These are phyloP conservation scores for Acanthamoeba quina DNA, from an alignment of 208 protist genomes.

Conservation along the genomic window DNA sequence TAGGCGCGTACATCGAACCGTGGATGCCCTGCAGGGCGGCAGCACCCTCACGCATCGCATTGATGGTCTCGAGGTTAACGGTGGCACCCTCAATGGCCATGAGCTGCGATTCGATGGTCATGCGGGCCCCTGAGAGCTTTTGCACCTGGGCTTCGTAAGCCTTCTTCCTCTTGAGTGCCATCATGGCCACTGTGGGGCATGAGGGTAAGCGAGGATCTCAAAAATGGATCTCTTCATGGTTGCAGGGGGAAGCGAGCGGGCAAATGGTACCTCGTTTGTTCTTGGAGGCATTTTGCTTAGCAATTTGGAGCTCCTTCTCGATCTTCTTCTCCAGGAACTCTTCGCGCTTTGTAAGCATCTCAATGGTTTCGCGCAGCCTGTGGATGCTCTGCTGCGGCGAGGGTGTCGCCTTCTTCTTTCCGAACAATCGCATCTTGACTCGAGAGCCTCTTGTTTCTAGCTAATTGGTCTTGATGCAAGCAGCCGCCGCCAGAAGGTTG, in stretches of 20 bases:
- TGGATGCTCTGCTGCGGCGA: constrained; percentile 10
- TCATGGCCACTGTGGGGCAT: constrained; percentile 3
- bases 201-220: neutral
- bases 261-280: constrained; percentile 15
- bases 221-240: neutral
- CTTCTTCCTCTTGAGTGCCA: constrained; percentile 58
- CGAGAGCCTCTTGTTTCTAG: too few species aligned
- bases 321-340: constrained; percentile 42
- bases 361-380: constrained; percentile 18
- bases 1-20: constrained; percentile 25
- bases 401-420: neutral
- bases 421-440: constrained; percentile 22
- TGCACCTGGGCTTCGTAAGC: constrained; percentile 20
- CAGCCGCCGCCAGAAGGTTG: too few species aligned
- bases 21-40: constrained; percentile 16
- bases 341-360: constrained; percentile 10
- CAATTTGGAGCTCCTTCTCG: constrained; percentile 23
- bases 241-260: too few species aligned
- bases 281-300: constrained; percentile 15
- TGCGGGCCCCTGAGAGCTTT: neutral
- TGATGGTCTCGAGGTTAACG: constrained; percentile 49
- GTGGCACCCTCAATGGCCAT: constrained; percentile 54
- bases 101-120: constrained; percentile 32
- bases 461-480: too few species aligned
- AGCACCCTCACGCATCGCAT: constrained; percentile 40